phyloP scores from a whole-genome alignment of 176 grass and related monocot species.

The Zizania latifolia region DNA sequence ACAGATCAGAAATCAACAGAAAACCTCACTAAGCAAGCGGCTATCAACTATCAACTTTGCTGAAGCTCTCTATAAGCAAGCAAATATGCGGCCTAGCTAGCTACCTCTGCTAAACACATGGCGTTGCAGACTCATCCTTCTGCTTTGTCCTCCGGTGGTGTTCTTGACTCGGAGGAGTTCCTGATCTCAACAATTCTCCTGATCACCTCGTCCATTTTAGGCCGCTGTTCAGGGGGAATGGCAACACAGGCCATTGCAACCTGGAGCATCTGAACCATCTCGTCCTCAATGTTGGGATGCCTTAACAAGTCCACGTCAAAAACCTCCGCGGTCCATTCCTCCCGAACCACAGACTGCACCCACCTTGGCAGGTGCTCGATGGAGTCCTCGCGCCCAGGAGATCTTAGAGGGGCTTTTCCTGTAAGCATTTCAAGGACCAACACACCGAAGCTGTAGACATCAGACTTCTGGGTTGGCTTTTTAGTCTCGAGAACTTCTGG shows the following conservation, averaged over 20 bases:
- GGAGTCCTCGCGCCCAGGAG: conserved; percentile 47
- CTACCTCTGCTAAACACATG: conserved; percentile 38
- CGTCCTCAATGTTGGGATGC: conserved; percentile 79
- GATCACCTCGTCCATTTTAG: conserved; percentile 84
- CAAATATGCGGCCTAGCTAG: conserved; percentile 34
- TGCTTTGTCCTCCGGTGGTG: conserved; percentile 48
- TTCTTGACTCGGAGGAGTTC: conserved; percentile 43
- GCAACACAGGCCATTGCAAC: conserved; percentile 82
- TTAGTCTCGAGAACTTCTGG: conserved; percentile 78
- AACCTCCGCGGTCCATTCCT: conserved; percentile 94
- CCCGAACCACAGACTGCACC: conserved; percentile 90
- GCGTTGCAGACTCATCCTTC: conserved; percentile 29
- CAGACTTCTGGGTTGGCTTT: conserved; percentile 73
- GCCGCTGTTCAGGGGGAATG: conserved; percentile 49
- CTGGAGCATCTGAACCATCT: conserved; percentile 95
- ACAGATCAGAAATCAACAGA: not conserved
- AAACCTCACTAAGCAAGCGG: conserved; percentile 22
- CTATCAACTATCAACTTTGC: conserved; percentile 48
- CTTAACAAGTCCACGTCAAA: conserved; percentile 72
- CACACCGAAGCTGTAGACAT: conserved; percentile 90
- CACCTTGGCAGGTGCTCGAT: conserved; percentile 66
- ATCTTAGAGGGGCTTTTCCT: conserved; percentile 80
- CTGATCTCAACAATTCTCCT: conserved; percentile 59
- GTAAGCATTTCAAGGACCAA: conserved; percentile 90
- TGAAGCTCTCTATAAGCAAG: conserved; percentile 47